Conservation (phyloP, 305 asterid species). For the Fraxinus angustifolia region DNA sequence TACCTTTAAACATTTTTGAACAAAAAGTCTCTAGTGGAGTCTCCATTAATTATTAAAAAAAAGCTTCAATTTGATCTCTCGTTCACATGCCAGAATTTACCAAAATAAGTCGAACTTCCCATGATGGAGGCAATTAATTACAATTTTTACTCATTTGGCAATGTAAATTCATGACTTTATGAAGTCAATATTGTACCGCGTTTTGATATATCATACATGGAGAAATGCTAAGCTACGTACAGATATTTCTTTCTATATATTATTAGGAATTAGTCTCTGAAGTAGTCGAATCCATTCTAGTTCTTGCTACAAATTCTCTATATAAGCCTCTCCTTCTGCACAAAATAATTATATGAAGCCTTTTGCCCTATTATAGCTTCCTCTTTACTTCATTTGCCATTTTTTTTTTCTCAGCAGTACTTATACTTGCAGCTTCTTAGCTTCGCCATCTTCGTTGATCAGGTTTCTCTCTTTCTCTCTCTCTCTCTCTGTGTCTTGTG, state of each 20-base stretch:
- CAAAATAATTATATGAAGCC: not conserved
- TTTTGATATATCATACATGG: not conserved
- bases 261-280: not conserved
- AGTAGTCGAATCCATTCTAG: not conserved
- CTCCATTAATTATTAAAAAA: not conserved
- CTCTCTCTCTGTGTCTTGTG: not conserved
- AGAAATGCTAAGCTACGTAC: not conserved
- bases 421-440: not conserved
- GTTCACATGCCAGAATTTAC: not conserved
- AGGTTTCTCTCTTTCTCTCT: not conserved
- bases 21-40: not conserved
- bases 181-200: not conserved
- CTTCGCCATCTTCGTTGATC: not conserved
- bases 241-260: not conserved
- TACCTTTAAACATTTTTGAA: not conserved
- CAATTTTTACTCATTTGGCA: not conserved
- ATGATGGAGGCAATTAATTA: not conserved
- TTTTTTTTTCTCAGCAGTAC: not conserved
- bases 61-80: not conserved
- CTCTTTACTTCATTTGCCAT: not conserved
- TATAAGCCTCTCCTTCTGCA: not conserved
- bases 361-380: not conserved
- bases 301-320: not conserved
- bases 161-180: not conserved
- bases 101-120: not conserved